Base-by-base conservation (phyloP, 2,329 filamentous ascomycete species). In the Madurella fahalii region DNA sequence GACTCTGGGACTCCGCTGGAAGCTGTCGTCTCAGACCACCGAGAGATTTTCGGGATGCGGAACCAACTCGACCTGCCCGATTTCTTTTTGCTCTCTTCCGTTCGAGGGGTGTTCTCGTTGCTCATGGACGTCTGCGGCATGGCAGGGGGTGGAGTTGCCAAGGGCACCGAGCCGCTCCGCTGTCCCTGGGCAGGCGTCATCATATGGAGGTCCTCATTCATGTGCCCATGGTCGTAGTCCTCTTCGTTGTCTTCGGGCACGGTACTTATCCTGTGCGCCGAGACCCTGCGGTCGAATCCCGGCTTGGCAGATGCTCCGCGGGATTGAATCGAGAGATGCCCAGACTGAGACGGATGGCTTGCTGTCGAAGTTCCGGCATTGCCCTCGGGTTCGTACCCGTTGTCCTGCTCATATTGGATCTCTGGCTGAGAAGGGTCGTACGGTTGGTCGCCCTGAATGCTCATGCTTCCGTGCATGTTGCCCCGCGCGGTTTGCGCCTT, bases 21-120 rank as follows among this genome's bases (percentile, higher is more conserved):
- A 4, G 92, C 83, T 0, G 94, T 99, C 2, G 93, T 97, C 73
- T 95, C 94, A 0, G 93, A 97, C 94, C 94, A 99, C 42, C 94
- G 84, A 5, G 94, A 97, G 59, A 96, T 92, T 75, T 95, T 96
- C 20, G 92, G 91, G 58, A 62, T 62, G 43, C 60, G 62, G 55
- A 95, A 88, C 77, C 83, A 85, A 49, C 81, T 77, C 0, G 89
- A 90, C 0, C 90, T 94, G 67, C 82, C 87, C 1, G 90, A 93
- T 69, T 95, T 95, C 74, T 95, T 96, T 70, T 88, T 89, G 58
- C 83, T 81, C 71, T 89, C 90, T 5, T 90, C 86, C 1, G 82
- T 84, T 61, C 78, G 79, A 11, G 90, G 89, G 0, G 90, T 95
- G 58, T 91, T 89, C 58, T 95, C 91, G 53, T 84, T 85, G 73